Evolutionary conservation across 2,329 filamentous ascomycete species (phyloP).

Genomic region (Aspergillus hiratsukae): DNA sequence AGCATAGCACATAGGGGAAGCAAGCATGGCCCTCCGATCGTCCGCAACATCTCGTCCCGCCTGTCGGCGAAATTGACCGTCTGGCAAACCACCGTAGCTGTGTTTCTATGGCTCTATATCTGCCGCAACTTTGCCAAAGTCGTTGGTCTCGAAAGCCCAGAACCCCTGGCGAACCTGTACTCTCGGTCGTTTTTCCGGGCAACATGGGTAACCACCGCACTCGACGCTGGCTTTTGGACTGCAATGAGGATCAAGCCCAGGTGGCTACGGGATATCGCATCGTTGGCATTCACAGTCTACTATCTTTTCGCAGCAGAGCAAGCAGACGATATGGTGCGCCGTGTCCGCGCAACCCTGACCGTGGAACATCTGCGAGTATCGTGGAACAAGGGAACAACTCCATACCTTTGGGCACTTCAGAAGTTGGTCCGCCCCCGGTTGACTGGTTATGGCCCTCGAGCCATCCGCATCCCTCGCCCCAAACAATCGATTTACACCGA

Average conservation of each 20-base stretch:
- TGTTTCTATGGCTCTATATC: constrained; percentile 86
- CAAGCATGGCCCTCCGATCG: constrained; percentile 68
- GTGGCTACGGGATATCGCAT: constrained; percentile 76
- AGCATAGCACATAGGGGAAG: constrained; percentile 57
- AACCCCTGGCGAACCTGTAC: constrained; percentile 92
- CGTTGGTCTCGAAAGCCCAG: constrained; percentile 82
- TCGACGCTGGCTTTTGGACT: constrained; percentile 97
- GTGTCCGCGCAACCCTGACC: constrained; percentile 79
- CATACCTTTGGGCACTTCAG: constrained; percentile 72
- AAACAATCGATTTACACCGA: constrained; percentile 75
- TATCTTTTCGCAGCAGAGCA: constrained; percentile 90
- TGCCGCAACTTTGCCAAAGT: constrained; percentile 92
- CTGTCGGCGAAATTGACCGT: constrained; percentile 69
- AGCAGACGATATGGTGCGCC: constrained; percentile 93
- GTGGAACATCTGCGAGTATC: constrained; percentile 87
- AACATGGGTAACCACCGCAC: constrained; percentile 90
- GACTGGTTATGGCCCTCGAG: constrained; percentile 74
- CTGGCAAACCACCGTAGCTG: constrained; percentile 85
- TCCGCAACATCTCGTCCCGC: constrained; percentile 57
- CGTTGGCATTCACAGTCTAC: constrained; percentile 79
- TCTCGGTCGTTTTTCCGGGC: constrained; percentile 88
- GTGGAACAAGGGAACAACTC: constrained; percentile 92
- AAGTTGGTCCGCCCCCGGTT: constrained; percentile 71
- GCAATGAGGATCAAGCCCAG: constrained; percentile 85
- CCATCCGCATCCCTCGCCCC: constrained; percentile 79